phyloP scores from a whole-genome alignment of 805 yeast genomes.

The Ogataea pini region DNA sequence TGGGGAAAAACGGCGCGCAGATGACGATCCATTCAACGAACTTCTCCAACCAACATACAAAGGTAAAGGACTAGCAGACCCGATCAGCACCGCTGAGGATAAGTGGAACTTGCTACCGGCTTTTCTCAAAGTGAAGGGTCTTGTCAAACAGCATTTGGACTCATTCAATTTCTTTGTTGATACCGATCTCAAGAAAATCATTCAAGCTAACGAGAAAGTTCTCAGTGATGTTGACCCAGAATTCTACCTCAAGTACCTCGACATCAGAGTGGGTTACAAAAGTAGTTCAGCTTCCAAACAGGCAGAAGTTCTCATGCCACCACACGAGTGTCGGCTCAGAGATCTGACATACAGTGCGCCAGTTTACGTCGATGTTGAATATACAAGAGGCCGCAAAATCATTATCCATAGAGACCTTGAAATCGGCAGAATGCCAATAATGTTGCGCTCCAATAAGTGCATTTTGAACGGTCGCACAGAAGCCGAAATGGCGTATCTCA shows the following conservation, averaged over 20 bases:
- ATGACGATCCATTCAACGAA: conserved; percentile 55
- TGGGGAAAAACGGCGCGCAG: conserved; percentile 9
- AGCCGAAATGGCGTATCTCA: conserved; percentile 78
- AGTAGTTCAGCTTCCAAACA: conserved; percentile 48
- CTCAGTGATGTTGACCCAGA: conserved; percentile 96
- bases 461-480: conserved; percentile 78
- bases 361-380: conserved; percentile 93
- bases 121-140: conserved; percentile 89
- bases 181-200: conserved; percentile 87
- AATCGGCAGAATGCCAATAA: conserved; percentile 98
- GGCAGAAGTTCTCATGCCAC: conserved; percentile 70
- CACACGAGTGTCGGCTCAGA: conserved; percentile 93
- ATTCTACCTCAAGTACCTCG: conserved; percentile 88
- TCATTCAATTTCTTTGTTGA: conserved; percentile 98
- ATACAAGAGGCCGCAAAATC: conserved; percentile 91
- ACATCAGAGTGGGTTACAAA: conserved; percentile 85
- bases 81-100: conserved; percentile 87
- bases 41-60: conserved; percentile 77
- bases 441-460: conserved; percentile 93
- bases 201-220: conserved; percentile 85
- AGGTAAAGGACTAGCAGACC: conserved; percentile 86
- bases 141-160: conserved; percentile 95
- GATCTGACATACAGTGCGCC: conserved; percentile 96
- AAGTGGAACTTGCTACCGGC: conserved; percentile 98
- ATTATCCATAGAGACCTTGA: conserved; percentile 87